phyloP scores from a whole-genome alignment of 176 grass and related monocot species.

The Aegilops longissima region DNA sequence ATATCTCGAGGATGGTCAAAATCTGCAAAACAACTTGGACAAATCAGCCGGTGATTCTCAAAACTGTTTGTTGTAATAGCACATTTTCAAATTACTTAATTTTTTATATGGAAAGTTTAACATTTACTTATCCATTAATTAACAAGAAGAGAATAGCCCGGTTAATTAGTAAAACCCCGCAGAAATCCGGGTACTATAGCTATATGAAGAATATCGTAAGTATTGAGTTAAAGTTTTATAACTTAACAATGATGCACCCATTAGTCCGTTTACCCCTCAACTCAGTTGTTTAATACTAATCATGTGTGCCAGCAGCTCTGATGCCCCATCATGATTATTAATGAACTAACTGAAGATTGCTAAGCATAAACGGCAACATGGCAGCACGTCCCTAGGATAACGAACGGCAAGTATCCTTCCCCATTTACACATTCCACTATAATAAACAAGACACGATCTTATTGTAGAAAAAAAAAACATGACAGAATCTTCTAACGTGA shows the following conservation, averaged over 20 bases:
- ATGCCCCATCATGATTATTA: constrained; percentile 17
- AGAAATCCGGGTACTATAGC: neutral
- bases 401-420: neutral
- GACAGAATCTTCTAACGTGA: constrained; percentile 11
- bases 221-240: neutral
- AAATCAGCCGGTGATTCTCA: neutral
- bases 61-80: neutral
- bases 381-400: constrained; percentile 12
- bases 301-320: neutral
- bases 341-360: constrained; percentile 5
- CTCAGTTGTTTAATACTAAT: constrained; percentile 13
- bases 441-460: constrained; percentile 13
- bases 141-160: neutral
- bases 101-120: too few relatives aligned
- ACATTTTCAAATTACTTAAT: neutral
- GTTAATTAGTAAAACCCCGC: too few relatives aligned
- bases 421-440: constrained; percentile 3
- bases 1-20: constrained; percentile 71
- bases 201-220: too few relatives aligned
- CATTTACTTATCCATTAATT: neutral
- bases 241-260: neutral
- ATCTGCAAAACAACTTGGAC: constrained; percentile 35
- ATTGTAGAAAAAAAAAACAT: neutral
- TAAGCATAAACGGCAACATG: constrained; percentile 20
- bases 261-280: neutral